phyloP scores from a whole-genome alignment of 306 rosid species.

The Potentilla sterilis region DNA sequence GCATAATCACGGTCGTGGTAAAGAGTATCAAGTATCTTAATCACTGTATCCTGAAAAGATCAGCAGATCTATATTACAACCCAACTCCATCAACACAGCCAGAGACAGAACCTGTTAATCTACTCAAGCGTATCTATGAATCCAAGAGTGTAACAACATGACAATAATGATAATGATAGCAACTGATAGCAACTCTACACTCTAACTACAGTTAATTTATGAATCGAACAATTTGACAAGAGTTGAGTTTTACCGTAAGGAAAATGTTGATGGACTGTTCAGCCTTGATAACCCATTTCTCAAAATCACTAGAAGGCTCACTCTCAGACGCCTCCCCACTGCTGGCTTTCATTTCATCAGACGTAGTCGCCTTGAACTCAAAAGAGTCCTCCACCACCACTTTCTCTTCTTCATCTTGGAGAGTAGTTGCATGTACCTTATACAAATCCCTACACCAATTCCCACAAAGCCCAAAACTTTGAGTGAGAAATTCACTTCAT shows the following conservation, averaged over 20 bases:
- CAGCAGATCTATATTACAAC: constrained; percentile 13
- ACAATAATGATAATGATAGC: too few species aligned
- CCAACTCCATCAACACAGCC: constrained; percentile 1
- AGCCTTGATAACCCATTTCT: constrained; percentile 55
- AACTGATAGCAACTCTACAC: background rate
- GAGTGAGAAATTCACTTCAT: background rate
- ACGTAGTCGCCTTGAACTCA: constrained; percentile 48
- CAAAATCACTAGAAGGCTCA: constrained; percentile 46
- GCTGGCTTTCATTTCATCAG: constrained; percentile 26
- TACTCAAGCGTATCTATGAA: background rate
- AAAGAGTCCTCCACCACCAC: constrained; percentile 52
- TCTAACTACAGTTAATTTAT: background rate
- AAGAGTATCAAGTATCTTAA: constrained; percentile 71
- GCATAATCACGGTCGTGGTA: constrained; percentile 80
- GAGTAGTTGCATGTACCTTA: constrained; percentile 48
- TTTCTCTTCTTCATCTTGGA: constrained; percentile 67
- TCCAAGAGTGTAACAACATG: background rate
- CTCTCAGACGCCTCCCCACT: constrained; percentile 18
- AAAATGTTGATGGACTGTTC: constrained; percentile 78
- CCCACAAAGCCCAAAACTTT: constrained; percentile 3
- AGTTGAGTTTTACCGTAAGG: constrained; percentile 61
- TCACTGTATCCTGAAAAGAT: constrained; percentile 81
- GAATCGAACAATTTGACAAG: background rate
- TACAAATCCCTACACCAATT: constrained; percentile 34
- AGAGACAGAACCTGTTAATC: background rate